A percentile compares a stretch with the other conserved stretches of the same genome.
These are phyloP conservation scores for Trichothecium sympodiale DNA, from an alignment of 2,329 filamentous ascomycete species.

Conservation along the genomic window DNA sequence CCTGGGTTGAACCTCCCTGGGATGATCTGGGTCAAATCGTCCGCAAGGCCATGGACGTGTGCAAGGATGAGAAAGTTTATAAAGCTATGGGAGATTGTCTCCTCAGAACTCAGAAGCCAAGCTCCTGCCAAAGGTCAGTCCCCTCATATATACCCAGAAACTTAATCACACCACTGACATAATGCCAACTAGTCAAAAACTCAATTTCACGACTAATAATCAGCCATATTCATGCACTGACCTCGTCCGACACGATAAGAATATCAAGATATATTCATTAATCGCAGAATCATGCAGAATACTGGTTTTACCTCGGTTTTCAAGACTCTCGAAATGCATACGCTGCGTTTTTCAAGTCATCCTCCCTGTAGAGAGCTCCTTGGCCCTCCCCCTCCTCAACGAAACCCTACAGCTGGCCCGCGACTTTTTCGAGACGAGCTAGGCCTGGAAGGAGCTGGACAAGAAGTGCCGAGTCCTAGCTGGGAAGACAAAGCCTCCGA, in stretches of 20 bases:
- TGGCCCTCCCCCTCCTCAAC: constrained; percentile 51
- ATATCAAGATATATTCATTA: too few species aligned
- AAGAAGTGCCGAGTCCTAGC: too few species aligned
- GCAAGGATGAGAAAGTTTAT: constrained; percentile 33
- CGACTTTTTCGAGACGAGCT: too few species aligned
- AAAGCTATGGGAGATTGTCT: constrained; percentile 58
- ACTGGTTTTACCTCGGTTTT: too few species aligned
- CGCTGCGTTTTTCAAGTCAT: constrained; percentile 65
- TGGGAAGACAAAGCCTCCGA: too few species aligned
- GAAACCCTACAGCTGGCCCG: constrained; percentile 46
- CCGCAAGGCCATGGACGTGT: constrained; percentile 31
- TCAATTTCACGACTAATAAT: constrained; percentile 54
- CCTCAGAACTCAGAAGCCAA: constrained; percentile 39
- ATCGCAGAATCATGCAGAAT: too few species aligned
- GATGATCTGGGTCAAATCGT: constrained; percentile 53
- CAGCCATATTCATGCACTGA: constrained; percentile 52
- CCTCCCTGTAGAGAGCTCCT: constrained; percentile 41
- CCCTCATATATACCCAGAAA: neutral
- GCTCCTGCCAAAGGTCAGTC: constrained; percentile 37
- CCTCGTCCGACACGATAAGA: constrained; percentile 42
- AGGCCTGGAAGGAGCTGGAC: too few species aligned
- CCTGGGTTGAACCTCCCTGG: too few species aligned
- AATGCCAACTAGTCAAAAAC: constrained; percentile 30
- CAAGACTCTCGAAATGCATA: constrained; percentile 62
- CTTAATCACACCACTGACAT: neutral